phyloP scores from a whole-genome alignment of 1,139 yeast species.

The Taphrina pruni region DNA sequence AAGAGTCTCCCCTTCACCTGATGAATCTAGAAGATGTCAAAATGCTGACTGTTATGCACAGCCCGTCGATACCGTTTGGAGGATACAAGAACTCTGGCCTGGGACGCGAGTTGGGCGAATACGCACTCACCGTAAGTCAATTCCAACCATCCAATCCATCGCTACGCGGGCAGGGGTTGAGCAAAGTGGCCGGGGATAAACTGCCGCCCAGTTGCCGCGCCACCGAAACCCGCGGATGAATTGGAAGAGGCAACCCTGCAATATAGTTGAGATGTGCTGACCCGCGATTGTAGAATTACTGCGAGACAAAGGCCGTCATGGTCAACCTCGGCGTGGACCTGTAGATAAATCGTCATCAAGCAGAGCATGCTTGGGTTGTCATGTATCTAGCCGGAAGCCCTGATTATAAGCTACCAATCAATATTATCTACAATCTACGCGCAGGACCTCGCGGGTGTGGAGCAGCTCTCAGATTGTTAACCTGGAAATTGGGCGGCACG shows the following conservation, averaged over 20 bases:
- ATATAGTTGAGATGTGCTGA: too few relatives aligned
- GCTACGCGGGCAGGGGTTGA: too few relatives aligned
- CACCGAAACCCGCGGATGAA: neutral
- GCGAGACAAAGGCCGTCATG: conserved; percentile 71
- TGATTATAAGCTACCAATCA: too few relatives aligned
- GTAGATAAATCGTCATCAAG: neutral
- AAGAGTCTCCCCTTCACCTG: neutral
- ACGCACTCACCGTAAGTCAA: conserved; percentile 58
- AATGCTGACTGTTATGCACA: neutral
- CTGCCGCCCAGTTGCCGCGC: neutral
- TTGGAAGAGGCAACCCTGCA: too few relatives aligned
- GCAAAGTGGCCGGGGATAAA: neutral
- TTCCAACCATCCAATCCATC: too few relatives aligned
- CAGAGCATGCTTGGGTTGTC: neutral
- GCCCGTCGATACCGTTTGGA: conserved; percentile 64
- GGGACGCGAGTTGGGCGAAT: conserved; percentile 90
- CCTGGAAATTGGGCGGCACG: too few relatives aligned
- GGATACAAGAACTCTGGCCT: conserved; percentile 87
- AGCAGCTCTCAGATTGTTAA: too few relatives aligned
- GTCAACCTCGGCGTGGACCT: conserved; percentile 56
- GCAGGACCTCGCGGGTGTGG: too few relatives aligned
- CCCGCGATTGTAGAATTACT: conserved; percentile 12
- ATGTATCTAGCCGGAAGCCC: too few relatives aligned
- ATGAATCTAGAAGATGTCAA: neutral
- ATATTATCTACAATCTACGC: too few relatives aligned